Percentiles rank a stretch among this genome's conserved stretches.
Conservation (phyloP, 352 stramenopile species). For the Hyaloperonospora arabidopsidis region DNA sequence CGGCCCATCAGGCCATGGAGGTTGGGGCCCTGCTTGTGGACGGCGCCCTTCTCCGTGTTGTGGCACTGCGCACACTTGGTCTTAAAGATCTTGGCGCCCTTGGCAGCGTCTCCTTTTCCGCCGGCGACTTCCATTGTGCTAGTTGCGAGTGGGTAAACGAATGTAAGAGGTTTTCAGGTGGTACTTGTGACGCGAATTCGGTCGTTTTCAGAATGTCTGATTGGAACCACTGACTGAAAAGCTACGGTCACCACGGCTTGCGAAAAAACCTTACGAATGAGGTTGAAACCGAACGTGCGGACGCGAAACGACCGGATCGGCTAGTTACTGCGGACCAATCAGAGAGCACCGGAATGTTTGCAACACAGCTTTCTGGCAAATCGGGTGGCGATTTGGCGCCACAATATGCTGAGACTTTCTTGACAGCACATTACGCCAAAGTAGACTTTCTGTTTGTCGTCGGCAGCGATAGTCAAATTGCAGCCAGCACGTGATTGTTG, state of each 20-base stretch:
- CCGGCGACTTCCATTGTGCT: conserved; percentile 40
- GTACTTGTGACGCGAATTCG: conserved; percentile 17
- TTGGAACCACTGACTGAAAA: background rate
- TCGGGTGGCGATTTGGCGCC: no score
- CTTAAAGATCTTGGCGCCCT: conserved; percentile 95
- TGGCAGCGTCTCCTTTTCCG: conserved; percentile 67
- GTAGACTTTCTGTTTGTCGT: no score
- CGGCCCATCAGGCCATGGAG: conserved; percentile 95
- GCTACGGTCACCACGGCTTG: conserved; percentile 5
- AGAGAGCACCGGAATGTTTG: no score
- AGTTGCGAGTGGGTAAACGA: conserved; percentile 4
- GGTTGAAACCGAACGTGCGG: conserved; percentile 23
- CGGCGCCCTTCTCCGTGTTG: conserved; percentile 80
- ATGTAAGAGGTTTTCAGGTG: conserved; percentile 16
- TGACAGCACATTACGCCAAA: no score
- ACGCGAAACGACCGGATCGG: conserved; percentile 5
- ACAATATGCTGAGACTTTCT: no score
- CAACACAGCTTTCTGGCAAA: no score
- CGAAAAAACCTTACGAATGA: conserved; percentile 11
- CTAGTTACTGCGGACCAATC: no score
- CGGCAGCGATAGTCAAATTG: no score
- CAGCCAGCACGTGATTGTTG: no score
- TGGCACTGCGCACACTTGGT: conserved; percentile 96
- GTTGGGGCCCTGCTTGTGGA: conserved; percentile 99
- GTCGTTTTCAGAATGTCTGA: conserved; percentile 51